These are phyloP conservation scores for Phialophora expanda DNA, from an alignment of 2,329 filamentous ascomycete genomes.

Conservation along the genomic window DNA sequence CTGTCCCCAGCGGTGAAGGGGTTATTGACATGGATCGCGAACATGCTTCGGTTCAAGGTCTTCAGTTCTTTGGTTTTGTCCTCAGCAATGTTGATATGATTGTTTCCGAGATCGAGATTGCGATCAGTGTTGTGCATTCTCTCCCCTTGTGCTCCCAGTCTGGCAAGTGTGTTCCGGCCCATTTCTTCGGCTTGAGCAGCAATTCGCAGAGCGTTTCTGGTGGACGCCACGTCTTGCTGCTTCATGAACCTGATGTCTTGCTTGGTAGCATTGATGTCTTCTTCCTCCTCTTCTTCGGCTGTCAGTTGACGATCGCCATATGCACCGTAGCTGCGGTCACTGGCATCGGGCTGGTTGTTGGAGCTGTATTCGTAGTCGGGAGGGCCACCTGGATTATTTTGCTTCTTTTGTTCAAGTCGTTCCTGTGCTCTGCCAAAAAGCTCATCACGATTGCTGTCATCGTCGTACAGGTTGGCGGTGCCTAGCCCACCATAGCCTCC, in stretches of 20 bases:
- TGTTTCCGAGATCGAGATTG: slow-evolving; percentile 79
- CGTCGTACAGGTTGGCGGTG: slow-evolving; percentile 55
- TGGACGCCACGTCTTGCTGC: slow-evolving; percentile 74
- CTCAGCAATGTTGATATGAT: slow-evolving; percentile 75
- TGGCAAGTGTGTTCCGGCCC: slow-evolving; percentile 72
- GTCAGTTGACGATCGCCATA: slow-evolving; percentile 78
- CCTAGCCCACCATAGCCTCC: slow-evolving; percentile 64
- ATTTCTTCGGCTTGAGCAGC: slow-evolving; percentile 73
- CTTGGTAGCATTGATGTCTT: slow-evolving; percentile 73
- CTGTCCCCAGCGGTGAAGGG: slow-evolving; percentile 75
- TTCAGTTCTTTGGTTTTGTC: slow-evolving; percentile 83
- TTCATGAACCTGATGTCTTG: slow-evolving; percentile 77
- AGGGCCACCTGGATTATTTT: slow-evolving; percentile 41
- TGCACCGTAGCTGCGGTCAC: slow-evolving; percentile 49
- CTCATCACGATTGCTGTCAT: slow-evolving; percentile 61
- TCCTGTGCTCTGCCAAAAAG: slow-evolving; percentile 64
- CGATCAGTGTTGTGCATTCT: slow-evolving; percentile 80
- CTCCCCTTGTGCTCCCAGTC: slow-evolving; percentile 79
- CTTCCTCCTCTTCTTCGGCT: slow-evolving; percentile 77
- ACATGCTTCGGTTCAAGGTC: slow-evolving; percentile 87
- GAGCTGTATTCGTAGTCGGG: slow-evolving; percentile 45
- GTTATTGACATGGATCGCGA: slow-evolving; percentile 78
- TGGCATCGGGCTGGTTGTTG: slow-evolving; percentile 43
- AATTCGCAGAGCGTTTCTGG: slow-evolving; percentile 70
- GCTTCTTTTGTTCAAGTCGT: slow-evolving; percentile 54